Evolutionary conservation across 495 filamentous ascomycete genomes (phyloP), one percentile per base, ranked within the genome.

Genomic region (Podospora fimiseda): DNA sequence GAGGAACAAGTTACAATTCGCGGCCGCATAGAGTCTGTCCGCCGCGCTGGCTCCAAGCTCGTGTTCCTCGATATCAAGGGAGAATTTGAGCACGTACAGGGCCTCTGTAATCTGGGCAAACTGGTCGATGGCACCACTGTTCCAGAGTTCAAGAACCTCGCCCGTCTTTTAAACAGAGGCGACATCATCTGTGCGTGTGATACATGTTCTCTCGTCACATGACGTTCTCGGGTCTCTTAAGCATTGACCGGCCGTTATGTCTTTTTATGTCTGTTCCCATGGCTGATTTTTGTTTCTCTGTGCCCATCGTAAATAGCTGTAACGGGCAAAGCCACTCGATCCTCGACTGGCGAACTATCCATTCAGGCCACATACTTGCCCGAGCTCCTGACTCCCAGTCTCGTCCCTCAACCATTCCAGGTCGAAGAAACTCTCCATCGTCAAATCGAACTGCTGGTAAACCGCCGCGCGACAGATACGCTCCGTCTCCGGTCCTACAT

Each of bases 401-500:
- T 95, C 15, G 85, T 90, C 54, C 81, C 81, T 53, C 66, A 95
- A 14, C 93, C 93, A 2, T 69, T 78, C 20, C 72, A 75, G 38
- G 68, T 90, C 5, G 65, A 73, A 14, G 80, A 89, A 46, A 73
- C 80, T 54, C 81, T 78, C 58, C 80, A 74, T 74, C 88, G 77
- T 36, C 92, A 96, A 74, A 75, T 93, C 15, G 88, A 95, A 68
- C 78, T 95, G 60, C 77, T 96, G 16, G 80, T 88, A 22, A 86
- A 91, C 64, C 77, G 70, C 16, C 62, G 70, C 14, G 70, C 81
- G 7, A 73, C 76, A n/a, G 80, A 95, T 61, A 81, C 80, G 19
- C 69, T 96, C 50, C 79, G 80, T 27, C 73, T 92, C 20, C 83
- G 92, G 21, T 85, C 89, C 2, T 71, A 81, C 22, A 80, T 98